These are phyloP conservation scores for Ophiocordyceps unilateralis DNA, from an alignment of 2,329 filamentous ascomycete genomes.

Conservation along the genomic window DNA sequence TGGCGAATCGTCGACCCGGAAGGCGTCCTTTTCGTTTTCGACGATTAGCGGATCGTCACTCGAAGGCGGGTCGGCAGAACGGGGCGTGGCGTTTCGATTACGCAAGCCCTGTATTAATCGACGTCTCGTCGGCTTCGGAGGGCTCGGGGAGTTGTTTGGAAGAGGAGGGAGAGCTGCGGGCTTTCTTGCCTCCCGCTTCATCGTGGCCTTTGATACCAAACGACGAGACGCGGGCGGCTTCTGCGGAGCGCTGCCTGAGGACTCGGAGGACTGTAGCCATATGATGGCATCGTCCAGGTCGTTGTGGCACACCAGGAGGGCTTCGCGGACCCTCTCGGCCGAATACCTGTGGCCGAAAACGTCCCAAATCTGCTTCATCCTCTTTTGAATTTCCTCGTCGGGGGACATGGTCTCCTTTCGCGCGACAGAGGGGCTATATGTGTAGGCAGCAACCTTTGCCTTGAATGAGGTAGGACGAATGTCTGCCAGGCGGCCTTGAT, in stretches of 20 bases:
- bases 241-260: not conserved
- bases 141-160: no score
- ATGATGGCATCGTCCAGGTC: slow-evolving; percentile 19
- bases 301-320: slow-evolving; percentile 13
- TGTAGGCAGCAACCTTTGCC: slow-evolving; percentile 19
- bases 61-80: slow-evolving; percentile 8
- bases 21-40: slow-evolving; percentile 24
- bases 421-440: no score
- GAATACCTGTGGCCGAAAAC: slow-evolving; percentile 15
- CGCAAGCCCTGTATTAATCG: slow-evolving; percentile 21
- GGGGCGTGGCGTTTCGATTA: slow-evolving; percentile 9
- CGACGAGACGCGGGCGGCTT: slow-evolving; percentile 7
- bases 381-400: slow-evolving; percentile 17
- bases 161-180: no score
- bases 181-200: slow-evolving; percentile 6
- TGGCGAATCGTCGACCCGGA: slow-evolving; percentile 17
- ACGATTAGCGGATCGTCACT: slow-evolving; percentile 18
- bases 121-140: slow-evolving; percentile 13
- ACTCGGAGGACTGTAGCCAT: slow-evolving; percentile 11
- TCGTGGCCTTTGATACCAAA: slow-evolving; percentile 13
- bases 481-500: slow-evolving; percentile 38
- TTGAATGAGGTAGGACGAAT: slow-evolving; percentile 43
- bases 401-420: no score
- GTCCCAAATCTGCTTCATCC: slow-evolving; percentile 19
- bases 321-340: slow-evolving; percentile 14